A percentile compares a stretch with the other conserved stretches of the same genome.
phyloP scores from a whole-genome alignment of 164 flowering plant genomes.

The Warburgia ugandensis region DNA sequence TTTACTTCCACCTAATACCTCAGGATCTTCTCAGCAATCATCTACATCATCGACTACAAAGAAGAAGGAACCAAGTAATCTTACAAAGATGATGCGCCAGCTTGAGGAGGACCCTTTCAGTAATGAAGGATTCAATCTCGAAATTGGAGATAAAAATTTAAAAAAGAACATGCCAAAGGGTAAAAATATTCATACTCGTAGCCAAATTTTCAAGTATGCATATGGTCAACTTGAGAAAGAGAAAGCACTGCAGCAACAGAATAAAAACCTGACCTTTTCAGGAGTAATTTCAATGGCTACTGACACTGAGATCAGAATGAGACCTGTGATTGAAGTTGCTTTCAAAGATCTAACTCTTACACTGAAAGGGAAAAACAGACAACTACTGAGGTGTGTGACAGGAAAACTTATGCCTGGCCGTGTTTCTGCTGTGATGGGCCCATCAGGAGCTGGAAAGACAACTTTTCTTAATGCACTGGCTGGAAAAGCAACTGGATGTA shows the following conservation, averaged over 20 bases:
- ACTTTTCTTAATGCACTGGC: constrained; percentile 95
- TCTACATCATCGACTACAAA: constrained; percentile 31
- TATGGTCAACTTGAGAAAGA: constrained; percentile 97
- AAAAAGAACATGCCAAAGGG: constrained; percentile 62
- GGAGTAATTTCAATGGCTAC: constrained; percentile 88
- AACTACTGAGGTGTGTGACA: constrained; percentile 75
- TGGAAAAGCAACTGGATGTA: constrained; percentile 76
- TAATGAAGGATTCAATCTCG: constrained; percentile 63
- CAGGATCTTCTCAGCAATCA: constrained; percentile 23
- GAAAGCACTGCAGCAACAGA: constrained; percentile 74
- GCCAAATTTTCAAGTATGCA: constrained; percentile 96
- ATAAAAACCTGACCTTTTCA: constrained; percentile 73
- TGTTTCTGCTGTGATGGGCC: constrained; percentile 99
- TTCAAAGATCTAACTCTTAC: constrained; percentile 93
- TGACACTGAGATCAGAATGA: constrained; percentile 54
- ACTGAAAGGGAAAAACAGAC: constrained; percentile 69
- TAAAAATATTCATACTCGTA: constrained; percentile 67
- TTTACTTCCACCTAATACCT: constrained; percentile 29
- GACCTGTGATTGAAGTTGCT: constrained; percentile 78
- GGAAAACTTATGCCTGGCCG: constrained; percentile 90
- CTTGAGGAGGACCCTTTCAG: constrained; percentile 64
- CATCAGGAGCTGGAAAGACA: constrained; percentile 99
- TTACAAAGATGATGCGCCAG: constrained; percentile 54
- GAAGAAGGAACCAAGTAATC: constrained; percentile 58
- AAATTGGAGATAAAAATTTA: constrained; percentile 61